Percentiles rank a stretch among this genome's conserved stretches.
These are phyloP conservation scores for Gossypium turneri DNA, from an alignment of 345 rosid species.

Conservation along the genomic window DNA sequence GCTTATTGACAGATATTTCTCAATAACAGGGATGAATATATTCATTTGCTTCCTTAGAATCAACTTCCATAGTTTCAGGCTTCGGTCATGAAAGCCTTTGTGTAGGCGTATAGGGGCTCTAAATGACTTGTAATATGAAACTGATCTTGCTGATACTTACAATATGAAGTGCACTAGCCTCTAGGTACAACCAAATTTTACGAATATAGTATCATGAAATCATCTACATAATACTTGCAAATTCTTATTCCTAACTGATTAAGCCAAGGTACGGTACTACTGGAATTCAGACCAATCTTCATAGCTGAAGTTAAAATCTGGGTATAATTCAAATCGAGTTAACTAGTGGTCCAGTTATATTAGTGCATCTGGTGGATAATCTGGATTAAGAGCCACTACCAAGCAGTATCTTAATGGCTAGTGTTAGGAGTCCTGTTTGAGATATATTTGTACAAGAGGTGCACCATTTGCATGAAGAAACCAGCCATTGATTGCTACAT, in stretches of 20 bases:
- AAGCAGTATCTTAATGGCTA: neutral
- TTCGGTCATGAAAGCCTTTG: neutral
- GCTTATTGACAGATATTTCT: neutral
- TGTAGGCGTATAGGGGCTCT: neutral
- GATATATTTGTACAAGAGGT: neutral
- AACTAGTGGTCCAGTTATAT: neutral
- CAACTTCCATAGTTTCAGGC: neutral
- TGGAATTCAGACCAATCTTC: slow-evolving; percentile 1
- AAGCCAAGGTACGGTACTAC: neutral
- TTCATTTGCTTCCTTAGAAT: neutral
- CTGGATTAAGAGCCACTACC: slow-evolving; percentile 5
- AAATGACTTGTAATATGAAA: neutral
- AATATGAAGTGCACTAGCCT: neutral
- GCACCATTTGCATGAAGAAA: neutral
- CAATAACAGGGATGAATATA: neutral
- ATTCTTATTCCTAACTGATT: slow-evolving; percentile 1
- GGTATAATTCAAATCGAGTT: neutral
- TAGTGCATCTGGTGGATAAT: neutral
- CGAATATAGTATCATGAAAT: neutral
- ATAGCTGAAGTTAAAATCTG: neutral
- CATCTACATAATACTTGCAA: neutral
- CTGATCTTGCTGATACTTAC: neutral
- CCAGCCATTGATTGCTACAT: neutral
- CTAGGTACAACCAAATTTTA: neutral
- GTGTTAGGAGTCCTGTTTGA: neutral